Evolutionary conservation across 2,329 filamentous ascomycete genomes (phyloP), one percentile per base, ranked within the genome.

Genomic region (Aspergillus quadrilineatus): DNA sequence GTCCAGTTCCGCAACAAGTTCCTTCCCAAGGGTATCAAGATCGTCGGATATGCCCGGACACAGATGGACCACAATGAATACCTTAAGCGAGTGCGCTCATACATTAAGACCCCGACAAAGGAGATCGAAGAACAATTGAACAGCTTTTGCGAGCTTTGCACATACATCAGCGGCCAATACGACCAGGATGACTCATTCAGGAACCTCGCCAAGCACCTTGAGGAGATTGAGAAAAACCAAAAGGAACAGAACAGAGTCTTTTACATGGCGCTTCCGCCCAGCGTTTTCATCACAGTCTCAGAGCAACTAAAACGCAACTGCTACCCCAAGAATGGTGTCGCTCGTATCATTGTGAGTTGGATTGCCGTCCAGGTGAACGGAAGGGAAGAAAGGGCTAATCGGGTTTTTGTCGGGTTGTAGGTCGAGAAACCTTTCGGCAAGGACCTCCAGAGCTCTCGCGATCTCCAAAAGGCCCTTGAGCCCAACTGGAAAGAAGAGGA

Each of bases 371-470:
- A 26, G 37, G 32, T 15, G 15, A 30, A 4, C 14, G 26, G 26
- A 34, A 22, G 17, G 4, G 14, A 36, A 37, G 36, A 45, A 50
- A 34, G 41, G 58, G 57, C 59, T 67, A 60, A 75, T 63, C 52
- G 58, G 28, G 45, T 41, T 47, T 32, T 22, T 52, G 44, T 54
- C 53, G 36, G 22, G 4, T 32, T 60, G 65, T 68, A 94, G 91
- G 91, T 99, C 64, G 94, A 99, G 87, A 99, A 99, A 82, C 94
- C 95, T 28, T 99, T 99, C 72, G 94, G 95, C 67, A 97, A 97
- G 80, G 94, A 99, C 75, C 85, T 99, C 60, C 86, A 84, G 56
- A 97, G 92, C 80, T 97, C 94, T 53, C 88, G 94, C 58, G 91
- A 96, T 77, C 85, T 99, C 60, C 93, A 97, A 74, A 92, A 90